Conservation (phyloP, 2,329 filamentous ascomycete species). For the Falciphora oryzae region DNA sequence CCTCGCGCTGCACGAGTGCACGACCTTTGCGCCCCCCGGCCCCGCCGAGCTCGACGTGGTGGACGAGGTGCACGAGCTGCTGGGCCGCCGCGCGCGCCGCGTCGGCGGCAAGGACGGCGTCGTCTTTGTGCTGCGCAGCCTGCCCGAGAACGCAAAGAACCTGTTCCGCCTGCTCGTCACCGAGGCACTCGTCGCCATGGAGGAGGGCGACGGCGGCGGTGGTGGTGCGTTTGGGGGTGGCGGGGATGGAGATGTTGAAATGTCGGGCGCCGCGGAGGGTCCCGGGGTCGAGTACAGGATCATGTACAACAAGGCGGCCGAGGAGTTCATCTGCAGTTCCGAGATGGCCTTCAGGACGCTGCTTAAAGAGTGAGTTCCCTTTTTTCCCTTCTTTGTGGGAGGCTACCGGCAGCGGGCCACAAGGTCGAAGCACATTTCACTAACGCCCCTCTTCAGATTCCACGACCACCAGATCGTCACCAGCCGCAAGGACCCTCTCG, state of each 20-base stretch:
- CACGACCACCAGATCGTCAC: constrained; percentile 98
- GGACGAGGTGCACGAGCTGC: constrained; percentile 81
- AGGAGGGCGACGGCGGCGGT: constrained; percentile 48
- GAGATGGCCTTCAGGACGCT: constrained; percentile 94
- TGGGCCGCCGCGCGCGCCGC: constrained; percentile 73
- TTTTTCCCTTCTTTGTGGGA: constrained; percentile 4
- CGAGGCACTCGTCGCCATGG: constrained; percentile 70
- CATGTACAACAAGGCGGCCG: constrained; percentile 90
- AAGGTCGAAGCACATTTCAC: constrained; percentile 4
- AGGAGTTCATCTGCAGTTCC: constrained; percentile 94
- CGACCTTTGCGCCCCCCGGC: constrained; percentile 71
- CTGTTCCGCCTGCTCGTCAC: constrained; percentile 80
- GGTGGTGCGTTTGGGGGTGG: constrained; percentile 29
- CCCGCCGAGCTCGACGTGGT: constrained; percentile 69
- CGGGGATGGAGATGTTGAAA: background rate
- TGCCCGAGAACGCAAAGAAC: constrained; percentile 87
- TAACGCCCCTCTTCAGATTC: constrained; percentile 51
- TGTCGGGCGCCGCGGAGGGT: constrained; percentile 37
- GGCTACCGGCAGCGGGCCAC: no score
- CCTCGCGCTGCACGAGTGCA: constrained; percentile 90
- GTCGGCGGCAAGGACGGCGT: constrained; percentile 89
- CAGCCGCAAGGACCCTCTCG: constrained; percentile 76
- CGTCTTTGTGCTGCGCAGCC: constrained; percentile 78
- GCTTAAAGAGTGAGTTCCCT: constrained; percentile 69
- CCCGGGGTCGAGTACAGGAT: constrained; percentile 83